Percentiles rank a stretch among this genome's conserved stretches.
Evolutionary conservation across 2,329 filamentous ascomycete genomes (phyloP).

Genomic region (Clarireedia paspali): DNA sequence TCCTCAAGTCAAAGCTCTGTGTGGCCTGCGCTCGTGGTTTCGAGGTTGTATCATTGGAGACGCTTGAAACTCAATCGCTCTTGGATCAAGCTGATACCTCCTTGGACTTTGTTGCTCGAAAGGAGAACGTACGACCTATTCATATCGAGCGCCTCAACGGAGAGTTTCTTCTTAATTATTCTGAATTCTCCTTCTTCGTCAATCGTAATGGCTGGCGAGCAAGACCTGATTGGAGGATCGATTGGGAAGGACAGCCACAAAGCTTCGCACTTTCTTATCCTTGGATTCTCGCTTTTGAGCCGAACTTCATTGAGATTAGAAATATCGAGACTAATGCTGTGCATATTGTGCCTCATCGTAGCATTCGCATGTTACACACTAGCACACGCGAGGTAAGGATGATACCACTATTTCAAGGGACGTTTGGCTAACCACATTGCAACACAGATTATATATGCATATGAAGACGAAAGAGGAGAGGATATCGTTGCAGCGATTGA

Average conservation of each 20-base stretch:
- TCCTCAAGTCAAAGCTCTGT: slow-evolving; percentile 92
- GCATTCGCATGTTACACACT: slow-evolving; percentile 94
- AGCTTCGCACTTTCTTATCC: slow-evolving; percentile 92
- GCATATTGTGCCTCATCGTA: slow-evolving; percentile 93
- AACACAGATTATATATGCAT: slow-evolving; percentile 84
- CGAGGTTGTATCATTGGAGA: slow-evolving; percentile 93
- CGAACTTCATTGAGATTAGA: slow-evolving; percentile 93
- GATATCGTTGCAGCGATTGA: slow-evolving; percentile 92
- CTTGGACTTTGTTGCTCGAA: slow-evolving; percentile 90
- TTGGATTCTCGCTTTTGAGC: slow-evolving; percentile 94
- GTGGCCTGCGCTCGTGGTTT: slow-evolving; percentile 94
- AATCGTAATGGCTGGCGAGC: slow-evolving; percentile 98
- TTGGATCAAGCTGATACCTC: slow-evolving; percentile 97
- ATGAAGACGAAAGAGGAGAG: slow-evolving; percentile 90
- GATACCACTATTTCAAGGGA: slow-evolving; percentile 6
- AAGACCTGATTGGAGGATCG: slow-evolving; percentile 91
- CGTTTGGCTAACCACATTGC: no score
- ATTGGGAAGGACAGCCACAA: slow-evolving; percentile 91
- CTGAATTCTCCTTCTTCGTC: slow-evolving; percentile 98
- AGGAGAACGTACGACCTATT: slow-evolving; percentile 89
- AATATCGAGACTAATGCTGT: slow-evolving; percentile 93
- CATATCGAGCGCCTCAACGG: slow-evolving; percentile 96
- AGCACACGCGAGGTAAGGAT: slow-evolving; percentile 84
- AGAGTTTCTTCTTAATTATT: slow-evolving; percentile 96
- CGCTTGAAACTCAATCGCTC: slow-evolving; percentile 93